Conservation (phyloP, 495 filamentous ascomycete species). For the Parachaetomium inaequale region DNA sequence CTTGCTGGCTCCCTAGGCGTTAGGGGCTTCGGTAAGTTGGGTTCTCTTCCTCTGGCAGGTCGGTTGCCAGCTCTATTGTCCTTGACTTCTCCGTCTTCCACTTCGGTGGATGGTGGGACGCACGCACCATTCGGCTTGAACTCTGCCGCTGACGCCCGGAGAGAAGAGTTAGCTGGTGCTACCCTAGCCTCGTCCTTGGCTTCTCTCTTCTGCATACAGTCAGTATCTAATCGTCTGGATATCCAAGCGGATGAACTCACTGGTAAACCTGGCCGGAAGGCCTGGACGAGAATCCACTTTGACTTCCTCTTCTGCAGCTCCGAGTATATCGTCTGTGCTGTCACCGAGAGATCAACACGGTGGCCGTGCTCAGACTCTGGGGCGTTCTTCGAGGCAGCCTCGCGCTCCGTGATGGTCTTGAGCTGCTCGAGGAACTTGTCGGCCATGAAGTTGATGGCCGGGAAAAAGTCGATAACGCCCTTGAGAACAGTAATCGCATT, state of each 20-base stretch:
- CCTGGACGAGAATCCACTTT: slow-evolving; percentile 81
- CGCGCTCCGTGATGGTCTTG: slow-evolving; percentile 67
- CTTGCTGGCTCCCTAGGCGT: slow-evolving; percentile 15
- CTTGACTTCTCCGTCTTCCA: slow-evolving; percentile 76
- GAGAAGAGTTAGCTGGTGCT: slow-evolving; percentile 25
- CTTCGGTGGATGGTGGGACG: slow-evolving; percentile 48
- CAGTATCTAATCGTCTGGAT: slow-evolving; percentile 18
- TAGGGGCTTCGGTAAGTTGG: slow-evolving; percentile 14
- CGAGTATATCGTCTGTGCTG: slow-evolving; percentile 74
- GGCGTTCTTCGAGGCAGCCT: slow-evolving; percentile 55
- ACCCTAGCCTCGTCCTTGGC: slow-evolving; percentile 36
- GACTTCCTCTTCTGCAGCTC: slow-evolving; percentile 72
- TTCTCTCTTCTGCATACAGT: slow-evolving; percentile 36
- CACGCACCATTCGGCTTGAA: slow-evolving; percentile 43
- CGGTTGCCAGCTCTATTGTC: slow-evolving; percentile 49
- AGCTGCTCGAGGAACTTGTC: slow-evolving; percentile 64
- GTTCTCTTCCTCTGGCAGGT: slow-evolving; percentile 18
- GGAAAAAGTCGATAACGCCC: slow-evolving; percentile 71
- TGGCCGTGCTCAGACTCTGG: slow-evolving; percentile 60
- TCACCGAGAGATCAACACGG: slow-evolving; percentile 82
- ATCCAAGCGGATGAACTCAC: slow-evolving; percentile 42
- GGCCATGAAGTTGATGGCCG: slow-evolving; percentile 86
- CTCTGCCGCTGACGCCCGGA: slow-evolving; percentile 42
- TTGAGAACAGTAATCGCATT: slow-evolving; percentile 90
- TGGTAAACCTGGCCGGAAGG: slow-evolving; percentile 54